Evolutionary conservation across 2,329 filamentous ascomycete genomes (phyloP).

Genomic region (Helotiales sp.): DNA sequence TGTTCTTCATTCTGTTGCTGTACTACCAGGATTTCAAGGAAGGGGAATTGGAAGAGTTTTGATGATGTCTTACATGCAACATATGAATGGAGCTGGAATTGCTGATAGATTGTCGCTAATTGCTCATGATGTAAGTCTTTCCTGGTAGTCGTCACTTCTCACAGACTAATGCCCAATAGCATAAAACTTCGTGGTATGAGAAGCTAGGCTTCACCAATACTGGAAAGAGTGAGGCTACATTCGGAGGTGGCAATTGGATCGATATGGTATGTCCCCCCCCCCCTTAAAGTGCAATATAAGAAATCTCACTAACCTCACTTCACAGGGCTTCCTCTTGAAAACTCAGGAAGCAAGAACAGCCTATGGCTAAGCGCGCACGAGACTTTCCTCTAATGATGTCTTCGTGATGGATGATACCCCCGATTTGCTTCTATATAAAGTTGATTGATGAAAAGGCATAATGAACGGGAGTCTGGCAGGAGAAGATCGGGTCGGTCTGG

Average conservation of each 20-base stretch:
- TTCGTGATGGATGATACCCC: slow-evolving; percentile 35
- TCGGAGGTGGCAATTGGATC: slow-evolving; percentile 81
- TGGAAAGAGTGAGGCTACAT: slow-evolving; percentile 71
- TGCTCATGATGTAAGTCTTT: slow-evolving; percentile 66
- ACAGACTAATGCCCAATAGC: slow-evolving; percentile 45
- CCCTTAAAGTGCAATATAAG: background rate
- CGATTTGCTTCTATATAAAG: slow-evolving; percentile 6
- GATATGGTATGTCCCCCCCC: slow-evolving; percentile 67
- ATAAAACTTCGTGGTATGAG: slow-evolving; percentile 76
- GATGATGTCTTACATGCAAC: slow-evolving; percentile 77
- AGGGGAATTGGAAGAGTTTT: slow-evolving; percentile 76
- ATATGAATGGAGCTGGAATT: slow-evolving; percentile 71
- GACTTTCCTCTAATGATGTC: slow-evolving; percentile 12
- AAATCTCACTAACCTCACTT: background rate
- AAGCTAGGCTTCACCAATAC: slow-evolving; percentile 73
- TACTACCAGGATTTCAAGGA: slow-evolving; percentile 75
- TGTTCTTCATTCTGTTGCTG: slow-evolving; percentile 81
- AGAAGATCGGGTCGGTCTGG: background rate
- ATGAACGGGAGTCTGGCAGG: background rate
- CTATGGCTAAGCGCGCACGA: slow-evolving; percentile 32
- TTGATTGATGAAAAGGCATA: slow-evolving; percentile 7
- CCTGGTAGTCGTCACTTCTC: no score
- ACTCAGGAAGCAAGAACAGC: slow-evolving; percentile 36
- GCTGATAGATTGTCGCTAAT: slow-evolving; percentile 78
- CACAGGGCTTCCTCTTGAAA: slow-evolving; percentile 40